A percentile compares a stretch with the other conserved stretches of the same genome.
These are phyloP conservation scores for Davidsoniella neocaledoniae DNA, from an alignment of 2,329 filamentous ascomycete genomes.

Conservation along the genomic window DNA sequence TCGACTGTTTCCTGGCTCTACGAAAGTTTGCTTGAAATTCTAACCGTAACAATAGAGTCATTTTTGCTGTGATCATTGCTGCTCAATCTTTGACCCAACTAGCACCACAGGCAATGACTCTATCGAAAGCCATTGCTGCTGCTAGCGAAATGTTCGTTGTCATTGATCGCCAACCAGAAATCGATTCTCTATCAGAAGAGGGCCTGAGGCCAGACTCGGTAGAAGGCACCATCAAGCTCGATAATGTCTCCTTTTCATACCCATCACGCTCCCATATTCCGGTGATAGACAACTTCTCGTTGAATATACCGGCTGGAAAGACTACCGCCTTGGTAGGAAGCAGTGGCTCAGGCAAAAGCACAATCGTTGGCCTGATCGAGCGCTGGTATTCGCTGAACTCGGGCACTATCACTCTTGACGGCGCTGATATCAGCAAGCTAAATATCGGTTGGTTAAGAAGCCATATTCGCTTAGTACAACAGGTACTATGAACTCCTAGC, in stretches of 20 bases:
- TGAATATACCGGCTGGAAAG: slow-evolving; percentile 28
- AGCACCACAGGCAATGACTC: slow-evolving; percentile 28
- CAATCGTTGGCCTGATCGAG: slow-evolving; percentile 61
- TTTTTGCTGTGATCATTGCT: slow-evolving; percentile 30
- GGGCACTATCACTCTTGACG: slow-evolving; percentile 56
- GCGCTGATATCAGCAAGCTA: slow-evolving; percentile 40
- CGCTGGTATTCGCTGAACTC: slow-evolving; percentile 53
- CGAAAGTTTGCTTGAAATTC: neutral
- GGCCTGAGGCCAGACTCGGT: slow-evolving; percentile 19
- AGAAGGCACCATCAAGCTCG: slow-evolving; percentile 30
- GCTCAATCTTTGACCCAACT: slow-evolving; percentile 29
- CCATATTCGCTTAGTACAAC: slow-evolving; percentile 69
- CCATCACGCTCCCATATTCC: slow-evolving; percentile 35
- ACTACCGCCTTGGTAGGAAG: slow-evolving; percentile 39
- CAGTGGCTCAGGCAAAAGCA: slow-evolving; percentile 46
- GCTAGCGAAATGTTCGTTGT: slow-evolving; percentile 30
- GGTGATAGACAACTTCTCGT: slow-evolving; percentile 26
- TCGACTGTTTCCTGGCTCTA: neutral
- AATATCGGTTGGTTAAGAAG: slow-evolving; percentile 56
- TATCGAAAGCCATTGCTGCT: slow-evolving; percentile 30
- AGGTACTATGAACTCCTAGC: slow-evolving; percentile 35
- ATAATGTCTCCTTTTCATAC: slow-evolving; percentile 35
- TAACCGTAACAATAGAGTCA: slow-evolving; percentile 20
- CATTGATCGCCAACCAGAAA: slow-evolving; percentile 27
- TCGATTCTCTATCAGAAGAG: slow-evolving; percentile 26